Conservation (phyloP, 169 alveolate species). For the Miamiensis avidus region DNA sequence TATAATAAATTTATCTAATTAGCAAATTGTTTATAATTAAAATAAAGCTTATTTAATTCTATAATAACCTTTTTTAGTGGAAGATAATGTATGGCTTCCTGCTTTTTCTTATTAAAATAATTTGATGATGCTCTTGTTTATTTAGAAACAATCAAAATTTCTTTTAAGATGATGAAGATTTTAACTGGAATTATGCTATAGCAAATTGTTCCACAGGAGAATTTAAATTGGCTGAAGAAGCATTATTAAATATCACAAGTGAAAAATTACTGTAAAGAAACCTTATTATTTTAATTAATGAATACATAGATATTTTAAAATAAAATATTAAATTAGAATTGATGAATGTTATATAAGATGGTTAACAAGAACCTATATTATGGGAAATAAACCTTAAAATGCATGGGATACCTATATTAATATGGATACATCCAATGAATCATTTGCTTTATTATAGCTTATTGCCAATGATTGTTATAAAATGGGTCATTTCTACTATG, state of each 20-base stretch:
- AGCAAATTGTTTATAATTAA: too few relatives aligned
- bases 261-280: constrained; percentile 39
- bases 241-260: constrained; percentile 56
- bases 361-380: constrained; percentile 81
- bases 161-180: constrained; percentile 89
- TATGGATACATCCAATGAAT: constrained; percentile 86
- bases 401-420: constrained; percentile 89
- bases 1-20: not conserved
- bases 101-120: constrained; percentile 82
- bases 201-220: constrained; percentile 89
- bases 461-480: constrained; percentile 91
- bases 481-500: constrained; percentile 90
- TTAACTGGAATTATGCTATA: constrained; percentile 90
- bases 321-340: constrained; percentile 16
- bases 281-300: too few relatives aligned
- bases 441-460: constrained; percentile 76
- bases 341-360: constrained; percentile 69
- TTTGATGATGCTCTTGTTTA: constrained; percentile 91
- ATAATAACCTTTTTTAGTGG: constrained; percentile 52
- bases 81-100: constrained; percentile 89
- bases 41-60: too few relatives aligned
- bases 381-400: constrained; percentile 76
- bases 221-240: constrained; percentile 85
- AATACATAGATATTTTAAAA: too few relatives aligned
- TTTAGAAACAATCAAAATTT: constrained; percentile 80